phyloP scores from a whole-genome alignment of 2,329 filamentous ascomycete species.

The Dendryphion nanum region DNA sequence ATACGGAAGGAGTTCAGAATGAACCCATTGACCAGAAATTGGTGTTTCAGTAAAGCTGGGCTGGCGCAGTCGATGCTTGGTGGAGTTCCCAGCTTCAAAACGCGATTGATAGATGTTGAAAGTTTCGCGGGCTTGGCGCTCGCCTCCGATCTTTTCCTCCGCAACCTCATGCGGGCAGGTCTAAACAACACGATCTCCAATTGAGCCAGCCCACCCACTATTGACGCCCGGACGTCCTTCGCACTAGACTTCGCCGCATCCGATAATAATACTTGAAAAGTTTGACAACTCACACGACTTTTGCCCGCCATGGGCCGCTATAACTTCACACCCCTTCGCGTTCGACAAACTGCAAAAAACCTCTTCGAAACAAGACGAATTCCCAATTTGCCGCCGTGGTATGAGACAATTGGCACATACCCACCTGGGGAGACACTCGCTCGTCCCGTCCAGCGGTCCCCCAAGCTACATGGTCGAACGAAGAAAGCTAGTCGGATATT shows the following conservation, averaged over 20 bases:
- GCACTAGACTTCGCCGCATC: background rate
- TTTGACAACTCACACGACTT: background rate
- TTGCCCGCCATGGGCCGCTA: slow-evolving; percentile 50
- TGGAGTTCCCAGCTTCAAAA: slow-evolving; percentile 1
- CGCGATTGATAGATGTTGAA: slow-evolving; percentile 2
- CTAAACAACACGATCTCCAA: slow-evolving; percentile 15
- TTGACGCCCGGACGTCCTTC: background rate
- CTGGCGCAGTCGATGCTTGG: no score
- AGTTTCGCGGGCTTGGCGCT: slow-evolving; percentile 5
- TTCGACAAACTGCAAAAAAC: slow-evolving; percentile 52
- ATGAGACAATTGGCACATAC: slow-evolving; percentile 54
- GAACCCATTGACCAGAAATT: slow-evolving; percentile 17
- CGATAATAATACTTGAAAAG: background rate
- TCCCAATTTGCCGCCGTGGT: slow-evolving; percentile 53
- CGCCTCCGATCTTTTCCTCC: slow-evolving; percentile 5
- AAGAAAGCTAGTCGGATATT: slow-evolving; percentile 72
- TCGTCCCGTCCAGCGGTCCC: slow-evolving; percentile 52
- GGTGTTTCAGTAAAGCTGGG: no score
- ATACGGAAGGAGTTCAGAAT: slow-evolving; percentile 8
- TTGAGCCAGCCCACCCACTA: slow-evolving; percentile 2
- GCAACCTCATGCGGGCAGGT: slow-evolving; percentile 1
- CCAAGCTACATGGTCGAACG: slow-evolving; percentile 40
- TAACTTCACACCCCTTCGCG: slow-evolving; percentile 52
- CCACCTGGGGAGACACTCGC: slow-evolving; percentile 61
- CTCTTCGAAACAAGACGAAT: slow-evolving; percentile 47